A percentile compares a stretch with the other conserved stretches of the same genome.
Conservation (phyloP, 2,329 filamentous ascomycete genomes). For the Gyromitra esculenta region DNA sequence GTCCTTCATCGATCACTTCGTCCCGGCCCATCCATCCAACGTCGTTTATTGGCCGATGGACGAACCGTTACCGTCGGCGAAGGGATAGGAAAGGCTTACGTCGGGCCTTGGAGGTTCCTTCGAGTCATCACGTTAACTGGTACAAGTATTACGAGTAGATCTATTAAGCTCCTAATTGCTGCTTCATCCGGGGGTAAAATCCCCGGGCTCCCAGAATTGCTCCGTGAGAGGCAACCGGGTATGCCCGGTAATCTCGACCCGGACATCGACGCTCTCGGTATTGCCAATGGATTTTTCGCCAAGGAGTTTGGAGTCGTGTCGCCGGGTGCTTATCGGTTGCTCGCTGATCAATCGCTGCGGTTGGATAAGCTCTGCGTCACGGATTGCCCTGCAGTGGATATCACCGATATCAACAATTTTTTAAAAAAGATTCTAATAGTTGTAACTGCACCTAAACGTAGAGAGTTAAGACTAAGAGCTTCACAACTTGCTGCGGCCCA, state of each 20-base stretch:
- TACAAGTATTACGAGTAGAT: slow-evolving; percentile 45
- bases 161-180: slow-evolving; percentile 53
- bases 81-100: slow-evolving; percentile 48
- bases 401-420: slow-evolving; percentile 49
- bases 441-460: slow-evolving; percentile 50
- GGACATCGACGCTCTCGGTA: slow-evolving; percentile 31
- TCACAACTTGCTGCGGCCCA: slow-evolving; percentile 44
- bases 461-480: slow-evolving; percentile 47
- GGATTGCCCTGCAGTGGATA: slow-evolving; percentile 48
- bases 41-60: slow-evolving; percentile 48
- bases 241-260: slow-evolving; percentile 37
- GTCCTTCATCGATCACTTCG: slow-evolving; percentile 48
- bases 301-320: slow-evolving; percentile 53
- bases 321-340: slow-evolving; percentile 49
- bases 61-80: slow-evolving; percentile 48
- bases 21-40: slow-evolving; percentile 41
- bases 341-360: slow-evolving; percentile 52
- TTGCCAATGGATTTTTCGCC: slow-evolving; percentile 43
- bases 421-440: slow-evolving; percentile 49
- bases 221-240: slow-evolving; percentile 32
- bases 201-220: slow-evolving; percentile 47
- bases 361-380: slow-evolving; percentile 50
- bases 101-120: slow-evolving; percentile 52
- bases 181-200: slow-evolving; percentile 53
- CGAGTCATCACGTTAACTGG: slow-evolving; percentile 52